These are phyloP conservation scores for Trichoderma asperelloides DNA, from an alignment of 495 filamentous ascomycete species.

Conservation along the genomic window DNA sequence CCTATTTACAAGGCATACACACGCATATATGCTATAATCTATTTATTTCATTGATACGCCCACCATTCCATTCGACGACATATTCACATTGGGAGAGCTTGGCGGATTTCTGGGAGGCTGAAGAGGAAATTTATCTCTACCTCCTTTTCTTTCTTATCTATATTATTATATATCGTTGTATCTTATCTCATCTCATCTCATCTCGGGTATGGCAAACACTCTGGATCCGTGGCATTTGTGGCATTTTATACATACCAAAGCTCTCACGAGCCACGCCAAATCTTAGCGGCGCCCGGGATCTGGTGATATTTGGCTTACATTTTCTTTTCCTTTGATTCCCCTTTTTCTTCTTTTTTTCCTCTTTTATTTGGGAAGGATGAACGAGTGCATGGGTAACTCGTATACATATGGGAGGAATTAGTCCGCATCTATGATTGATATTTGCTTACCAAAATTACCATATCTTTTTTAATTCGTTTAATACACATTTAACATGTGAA, in stretches of 20 bases:
- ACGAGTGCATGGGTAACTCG: background rate
- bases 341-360: background rate
- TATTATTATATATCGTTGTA: background rate
- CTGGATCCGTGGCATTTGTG: background rate
- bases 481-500: too few relatives aligned
- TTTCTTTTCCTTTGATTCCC: background rate
- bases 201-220: background rate
- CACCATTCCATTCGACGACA: background rate
- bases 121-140: background rate
- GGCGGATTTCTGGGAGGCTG: background rate
- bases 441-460: background rate
- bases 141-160: background rate
- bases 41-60: background rate
- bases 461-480: background rate
- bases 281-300: conserved; percentile 2
- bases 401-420: background rate
- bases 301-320: background rate
- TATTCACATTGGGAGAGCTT: background rate
- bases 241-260: background rate
- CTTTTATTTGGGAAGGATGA: background rate
- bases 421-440: background rate
- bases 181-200: background rate
- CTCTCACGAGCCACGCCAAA: background rate
- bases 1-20: background rate
- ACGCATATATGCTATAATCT: background rate